These are phyloP conservation scores for Bacterosira constricta DNA, from an alignment of 108 stramenopile genomes.

Conservation along the genomic window DNA sequence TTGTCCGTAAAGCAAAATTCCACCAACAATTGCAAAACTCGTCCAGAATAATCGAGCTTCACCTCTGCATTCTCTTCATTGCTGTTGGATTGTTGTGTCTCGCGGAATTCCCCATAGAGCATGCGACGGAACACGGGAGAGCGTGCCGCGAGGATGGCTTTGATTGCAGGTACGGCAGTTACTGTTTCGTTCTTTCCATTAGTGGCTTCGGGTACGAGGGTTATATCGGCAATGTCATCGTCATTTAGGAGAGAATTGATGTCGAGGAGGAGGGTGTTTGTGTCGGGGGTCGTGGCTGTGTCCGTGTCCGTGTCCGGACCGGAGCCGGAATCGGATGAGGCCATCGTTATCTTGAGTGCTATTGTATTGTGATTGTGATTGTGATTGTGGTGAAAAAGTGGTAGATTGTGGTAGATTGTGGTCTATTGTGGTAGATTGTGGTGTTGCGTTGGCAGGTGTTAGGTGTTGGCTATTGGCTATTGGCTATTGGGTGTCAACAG, in stretches of 20 bases:
- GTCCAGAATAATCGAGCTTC: constrained; percentile 39
- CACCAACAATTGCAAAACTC: constrained; percentile 48
- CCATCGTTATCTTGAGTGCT: too few species aligned
- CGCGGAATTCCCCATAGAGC: constrained; percentile 48
- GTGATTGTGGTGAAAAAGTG: too few species aligned
- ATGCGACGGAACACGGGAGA: constrained; percentile 45
- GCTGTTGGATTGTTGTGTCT: constrained; percentile 12
- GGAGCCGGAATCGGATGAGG: not conserved
- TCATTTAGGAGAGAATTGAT: constrained; percentile 35
- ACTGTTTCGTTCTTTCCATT: constrained; percentile 1
- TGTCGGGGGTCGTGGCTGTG: not conserved
- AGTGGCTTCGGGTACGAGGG: constrained; percentile 13
- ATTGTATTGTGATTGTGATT: too few species aligned
- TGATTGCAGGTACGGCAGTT: constrained; percentile 35
- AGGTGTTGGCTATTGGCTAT: too few species aligned
- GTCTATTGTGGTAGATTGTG: too few species aligned
- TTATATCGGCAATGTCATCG: constrained; percentile 25
- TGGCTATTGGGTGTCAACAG: too few species aligned
- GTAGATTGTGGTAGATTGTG: too few species aligned
- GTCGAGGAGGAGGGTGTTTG: constrained; percentile 28
- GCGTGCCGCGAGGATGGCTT: constrained; percentile 49
- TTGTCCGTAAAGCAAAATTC: constrained; percentile 55
- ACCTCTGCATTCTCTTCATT: constrained; percentile 33
- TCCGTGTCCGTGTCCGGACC: not conserved
- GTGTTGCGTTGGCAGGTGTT: too few species aligned